A percentile compares a stretch with the other conserved stretches of the same genome.
Conservation (phyloP, 352 stramenopile genomes). For the Phytophthora ohioensis region DNA sequence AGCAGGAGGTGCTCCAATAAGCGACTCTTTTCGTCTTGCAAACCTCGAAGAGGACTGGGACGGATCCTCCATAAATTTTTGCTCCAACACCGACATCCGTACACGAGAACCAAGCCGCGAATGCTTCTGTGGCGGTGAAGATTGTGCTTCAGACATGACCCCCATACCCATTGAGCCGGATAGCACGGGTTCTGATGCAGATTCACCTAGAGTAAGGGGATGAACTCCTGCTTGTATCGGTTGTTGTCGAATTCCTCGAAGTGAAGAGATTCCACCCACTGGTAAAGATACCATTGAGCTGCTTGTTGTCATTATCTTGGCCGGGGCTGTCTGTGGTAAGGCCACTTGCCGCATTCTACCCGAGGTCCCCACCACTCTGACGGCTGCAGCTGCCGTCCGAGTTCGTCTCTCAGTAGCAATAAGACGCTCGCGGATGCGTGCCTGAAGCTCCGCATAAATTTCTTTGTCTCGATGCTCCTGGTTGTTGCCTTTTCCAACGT, state of each 20-base stretch:
- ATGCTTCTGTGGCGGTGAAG: conserved; percentile 9
- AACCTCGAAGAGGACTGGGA: conserved; percentile 18
- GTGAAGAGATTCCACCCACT: neutral
- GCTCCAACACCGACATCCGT: conserved; percentile 31
- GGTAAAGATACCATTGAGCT: conserved; percentile 22
- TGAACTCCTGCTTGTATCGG: neutral
- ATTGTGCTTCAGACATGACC: neutral
- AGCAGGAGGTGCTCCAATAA: conserved; percentile 46
- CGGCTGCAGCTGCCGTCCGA: conserved; percentile 31
- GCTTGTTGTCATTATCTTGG: conserved; percentile 15
- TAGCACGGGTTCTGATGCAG: conserved; percentile 24
- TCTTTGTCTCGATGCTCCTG: conserved; percentile 32
- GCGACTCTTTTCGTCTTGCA: conserved; percentile 38
- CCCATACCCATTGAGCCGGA: neutral
- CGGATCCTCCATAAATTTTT: conserved; percentile 20
- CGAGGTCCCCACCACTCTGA: conserved; percentile 13
- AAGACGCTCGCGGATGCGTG: conserved; percentile 34
- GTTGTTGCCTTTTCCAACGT: conserved; percentile 1
- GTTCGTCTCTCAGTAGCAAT: conserved; percentile 33
- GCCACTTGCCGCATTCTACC: neutral
- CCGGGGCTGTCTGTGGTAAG: conserved; percentile 28
- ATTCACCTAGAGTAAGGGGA: conserved; percentile 6
- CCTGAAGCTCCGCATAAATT: conserved; percentile 32
- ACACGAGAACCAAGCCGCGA: conserved; percentile 22
- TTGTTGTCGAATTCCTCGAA: conserved; percentile 11